These are phyloP conservation scores for Porogramme epimiltina DNA, from an alignment of 1,284 basidiomycete genomes.

Conservation along the genomic window DNA sequence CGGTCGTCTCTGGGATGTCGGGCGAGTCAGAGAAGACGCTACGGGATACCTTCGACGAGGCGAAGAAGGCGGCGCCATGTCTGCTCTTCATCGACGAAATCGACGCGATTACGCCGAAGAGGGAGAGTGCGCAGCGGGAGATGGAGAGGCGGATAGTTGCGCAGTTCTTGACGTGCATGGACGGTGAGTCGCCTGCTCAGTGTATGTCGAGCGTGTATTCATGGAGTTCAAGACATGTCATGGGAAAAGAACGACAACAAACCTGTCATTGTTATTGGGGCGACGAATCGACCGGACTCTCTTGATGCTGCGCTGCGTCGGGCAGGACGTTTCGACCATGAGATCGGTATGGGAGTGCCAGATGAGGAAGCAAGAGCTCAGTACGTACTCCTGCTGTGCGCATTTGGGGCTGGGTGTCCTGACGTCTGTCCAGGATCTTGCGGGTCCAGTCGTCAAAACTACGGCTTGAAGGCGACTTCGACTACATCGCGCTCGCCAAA, in stretches of 20 bases:
- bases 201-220: background rate
- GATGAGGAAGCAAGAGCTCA: conserved; percentile 89
- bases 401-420: background rate
- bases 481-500: conserved; percentile 84
- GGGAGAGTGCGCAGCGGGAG: conserved; percentile 95
- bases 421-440: conserved; percentile 62
- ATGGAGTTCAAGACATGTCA: conserved; percentile 63
- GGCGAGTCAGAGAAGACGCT: conserved; percentile 97
- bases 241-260: conserved; percentile 92
- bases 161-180: conserved; percentile 97
- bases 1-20: conserved; percentile 96
- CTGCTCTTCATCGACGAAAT: conserved; percentile 97
- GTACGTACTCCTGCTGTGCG: conserved; percentile 50
- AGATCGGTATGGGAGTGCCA: conserved; percentile 97
- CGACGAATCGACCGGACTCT: conserved; percentile 94
- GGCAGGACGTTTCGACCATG: conserved; percentile 95
- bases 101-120: conserved; percentile 96
- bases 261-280: conserved; percentile 93
- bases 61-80: conserved; percentile 90
- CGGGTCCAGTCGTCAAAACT: conserved; percentile 78
- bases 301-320: conserved; percentile 91
- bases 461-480: conserved; percentile 79
- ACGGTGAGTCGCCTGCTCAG: conserved; percentile 57
- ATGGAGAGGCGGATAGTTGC: conserved; percentile 98
- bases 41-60: conserved; percentile 95